Conservation (phyloP, 805 yeast genomes). For the Wickerhamiella dianesei region DNA sequence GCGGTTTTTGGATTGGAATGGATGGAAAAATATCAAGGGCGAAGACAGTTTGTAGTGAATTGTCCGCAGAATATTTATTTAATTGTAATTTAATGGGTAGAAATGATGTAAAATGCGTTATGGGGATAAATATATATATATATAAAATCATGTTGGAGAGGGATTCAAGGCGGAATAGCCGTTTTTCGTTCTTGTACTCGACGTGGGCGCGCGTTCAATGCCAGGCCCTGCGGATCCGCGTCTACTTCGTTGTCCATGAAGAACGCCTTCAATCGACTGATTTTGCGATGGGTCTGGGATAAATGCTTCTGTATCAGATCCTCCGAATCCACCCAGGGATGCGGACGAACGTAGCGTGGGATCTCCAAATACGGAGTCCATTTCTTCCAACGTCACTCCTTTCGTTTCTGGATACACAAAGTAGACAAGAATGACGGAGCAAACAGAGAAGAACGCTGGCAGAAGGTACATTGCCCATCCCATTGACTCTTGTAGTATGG, state of each 20-base stretch:
- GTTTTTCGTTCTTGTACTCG: neutral
- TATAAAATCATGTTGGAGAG: neutral
- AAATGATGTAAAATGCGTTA: too few relatives aligned
- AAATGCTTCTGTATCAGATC: neutral
- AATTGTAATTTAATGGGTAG: too few relatives aligned
- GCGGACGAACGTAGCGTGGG: constrained; percentile 23
- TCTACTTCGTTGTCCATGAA: neutral
- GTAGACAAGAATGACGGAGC: constrained; percentile 61
- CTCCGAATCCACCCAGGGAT: constrained; percentile 7
- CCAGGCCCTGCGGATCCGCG: neutral
- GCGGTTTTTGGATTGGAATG: constrained; percentile 1
- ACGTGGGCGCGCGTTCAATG: neutral
- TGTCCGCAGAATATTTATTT: too few relatives aligned
- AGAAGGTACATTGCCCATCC: constrained; percentile 70
- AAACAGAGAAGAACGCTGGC: constrained; percentile 64
- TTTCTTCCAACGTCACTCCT: constrained; percentile 77
- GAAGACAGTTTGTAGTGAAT: neutral
- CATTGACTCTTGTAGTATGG: constrained; percentile 62
- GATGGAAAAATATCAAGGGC: neutral
- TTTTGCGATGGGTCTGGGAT: neutral
- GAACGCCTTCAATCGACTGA: neutral
- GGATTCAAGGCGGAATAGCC: neutral
- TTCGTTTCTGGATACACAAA: constrained; percentile 78
- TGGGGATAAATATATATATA: neutral
- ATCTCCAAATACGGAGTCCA: constrained; percentile 83